Conservation (phyloP, 495 filamentous ascomycete genomes). For the Podospora didyma region DNA sequence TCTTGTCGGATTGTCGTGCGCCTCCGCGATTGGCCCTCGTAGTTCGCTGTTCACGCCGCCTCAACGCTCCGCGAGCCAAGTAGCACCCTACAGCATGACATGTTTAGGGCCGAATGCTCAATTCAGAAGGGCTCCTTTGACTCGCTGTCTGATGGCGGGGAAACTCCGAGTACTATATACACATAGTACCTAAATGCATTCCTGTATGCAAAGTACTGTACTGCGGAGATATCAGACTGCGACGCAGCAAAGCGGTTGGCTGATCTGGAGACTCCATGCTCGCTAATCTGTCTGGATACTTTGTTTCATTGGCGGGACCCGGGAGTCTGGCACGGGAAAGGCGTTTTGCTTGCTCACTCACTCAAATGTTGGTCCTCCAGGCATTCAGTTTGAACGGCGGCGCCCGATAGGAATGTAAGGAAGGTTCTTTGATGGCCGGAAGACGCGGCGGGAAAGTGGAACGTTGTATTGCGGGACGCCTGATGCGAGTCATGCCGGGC, state of each 20-base stretch:
- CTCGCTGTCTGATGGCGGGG: too few species aligned
- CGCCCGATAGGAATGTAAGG: background rate
- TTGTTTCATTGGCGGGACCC: background rate
- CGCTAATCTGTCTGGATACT: too few species aligned
- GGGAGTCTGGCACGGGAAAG: background rate
- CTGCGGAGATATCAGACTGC: too few species aligned
- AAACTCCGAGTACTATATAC: too few species aligned
- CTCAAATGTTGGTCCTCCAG: background rate
- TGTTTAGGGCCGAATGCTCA: too few species aligned
- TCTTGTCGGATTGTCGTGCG: background rate
- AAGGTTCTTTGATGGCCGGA: background rate
- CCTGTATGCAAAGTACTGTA: too few species aligned
- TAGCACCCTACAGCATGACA: too few species aligned
- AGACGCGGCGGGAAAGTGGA: background rate
- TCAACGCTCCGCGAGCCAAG: background rate
- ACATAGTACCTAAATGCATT: too few species aligned
- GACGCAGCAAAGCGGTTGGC: too few species aligned
- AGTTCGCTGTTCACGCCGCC: background rate
- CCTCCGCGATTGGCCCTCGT: background rate
- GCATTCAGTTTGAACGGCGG: background rate
- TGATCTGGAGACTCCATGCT: too few species aligned
- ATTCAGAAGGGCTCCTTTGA: too few species aligned
- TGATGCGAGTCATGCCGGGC: background rate
- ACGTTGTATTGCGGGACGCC: background rate
- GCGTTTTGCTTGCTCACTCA: background rate